A percentile compares a stretch with the other conserved stretches of the same genome.
Conservation (phyloP, 1,284 basidiomycete species). For the Naganishia cerealis region DNA sequence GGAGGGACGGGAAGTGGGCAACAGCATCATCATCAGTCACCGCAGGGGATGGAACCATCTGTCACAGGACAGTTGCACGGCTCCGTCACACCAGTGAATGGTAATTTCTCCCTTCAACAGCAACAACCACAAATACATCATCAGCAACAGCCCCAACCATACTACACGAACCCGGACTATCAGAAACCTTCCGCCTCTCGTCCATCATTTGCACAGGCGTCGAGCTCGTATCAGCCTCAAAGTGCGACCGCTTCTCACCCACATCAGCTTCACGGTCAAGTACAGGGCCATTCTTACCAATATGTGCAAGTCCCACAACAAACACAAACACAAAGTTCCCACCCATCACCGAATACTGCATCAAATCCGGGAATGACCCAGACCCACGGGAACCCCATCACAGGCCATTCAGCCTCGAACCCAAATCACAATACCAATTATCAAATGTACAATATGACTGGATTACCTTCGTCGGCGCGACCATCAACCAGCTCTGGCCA, state of each 20-base stretch:
- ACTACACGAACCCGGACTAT: conserved; percentile 11
- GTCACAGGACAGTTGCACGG: background rate
- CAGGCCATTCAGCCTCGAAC: conserved; percentile 1
- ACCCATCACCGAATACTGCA: background rate
- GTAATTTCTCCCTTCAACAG: conserved; percentile 8
- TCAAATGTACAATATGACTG: conserved; percentile 26
- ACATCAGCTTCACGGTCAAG: background rate
- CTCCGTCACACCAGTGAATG: conserved; percentile 7
- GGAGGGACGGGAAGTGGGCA: background rate
- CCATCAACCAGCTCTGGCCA: conserved; percentile 19
- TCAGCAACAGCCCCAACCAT: conserved; percentile 13
- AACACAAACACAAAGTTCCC: background rate
- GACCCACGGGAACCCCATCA: background rate
- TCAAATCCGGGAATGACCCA: background rate
- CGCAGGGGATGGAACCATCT: conserved; percentile 5
- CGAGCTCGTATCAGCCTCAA: conserved; percentile 12
- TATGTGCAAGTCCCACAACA: conserved; percentile 23
- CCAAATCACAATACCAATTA: conserved; percentile 10
- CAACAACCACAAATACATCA: conserved; percentile 16
- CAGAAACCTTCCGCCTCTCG: conserved; percentile 22
- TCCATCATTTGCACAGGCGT: conserved; percentile 13
- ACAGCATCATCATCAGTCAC: too few species aligned
- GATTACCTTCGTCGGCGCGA: conserved; percentile 11
- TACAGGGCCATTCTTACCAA: conserved; percentile 13
- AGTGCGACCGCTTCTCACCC: background rate